Evolutionary conservation across 257 asterid species (phyloP), one percentile per base, ranked within the genome.

Genomic region (Fraxinus pennsylvanica): DNA sequence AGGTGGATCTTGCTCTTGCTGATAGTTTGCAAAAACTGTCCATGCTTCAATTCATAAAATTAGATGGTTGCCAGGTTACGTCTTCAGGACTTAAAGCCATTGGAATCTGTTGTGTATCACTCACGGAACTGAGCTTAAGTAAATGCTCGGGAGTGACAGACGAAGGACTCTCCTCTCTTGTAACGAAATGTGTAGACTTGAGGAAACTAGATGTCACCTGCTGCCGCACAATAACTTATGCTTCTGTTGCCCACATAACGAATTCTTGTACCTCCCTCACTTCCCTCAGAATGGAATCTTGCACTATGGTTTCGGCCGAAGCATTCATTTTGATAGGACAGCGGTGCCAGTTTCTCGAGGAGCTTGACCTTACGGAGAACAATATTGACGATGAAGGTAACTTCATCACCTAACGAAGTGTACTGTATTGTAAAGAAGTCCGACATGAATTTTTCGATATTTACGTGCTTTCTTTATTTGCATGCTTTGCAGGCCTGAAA

Each of bases 281-380:
- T 75, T 91, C 97, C 72, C 96, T 95, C 74, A 88, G 82, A 87
- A 93, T 95, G 99, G 97, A 94, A 75, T 91, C 98, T 1, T 95
- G 98, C 86, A 71, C 90, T 59, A 84, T 69, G 74, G 85, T 92
- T 79, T 74, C 80, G 3, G 83, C 83, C 4, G 90, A 87, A 76
- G 98, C 94, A 22, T 92, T 91, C 79, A 82, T 89, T 75, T 85
- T 87, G 86, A 86, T 94, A 71, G 99, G 99, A 83, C 94, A 86
- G 73, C 76, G 91, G 15, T 93, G 98, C 80, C 91, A 39, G 15
- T 83, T 85, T 72, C 87, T 95, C 5, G 97, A 93, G 89, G 99
- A 95, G 83, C 93, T 95, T 70, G 98, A 93, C 84, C 81, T 95
- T 70, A 91, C 98, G 9, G 96, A 95, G 79, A 95, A 88, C 61